Percentiles rank a stretch among this genome's conserved stretches.
Evolutionary conservation across 179 eudicot species (phyloP).

Genomic region (Camellia oleifera): DNA sequence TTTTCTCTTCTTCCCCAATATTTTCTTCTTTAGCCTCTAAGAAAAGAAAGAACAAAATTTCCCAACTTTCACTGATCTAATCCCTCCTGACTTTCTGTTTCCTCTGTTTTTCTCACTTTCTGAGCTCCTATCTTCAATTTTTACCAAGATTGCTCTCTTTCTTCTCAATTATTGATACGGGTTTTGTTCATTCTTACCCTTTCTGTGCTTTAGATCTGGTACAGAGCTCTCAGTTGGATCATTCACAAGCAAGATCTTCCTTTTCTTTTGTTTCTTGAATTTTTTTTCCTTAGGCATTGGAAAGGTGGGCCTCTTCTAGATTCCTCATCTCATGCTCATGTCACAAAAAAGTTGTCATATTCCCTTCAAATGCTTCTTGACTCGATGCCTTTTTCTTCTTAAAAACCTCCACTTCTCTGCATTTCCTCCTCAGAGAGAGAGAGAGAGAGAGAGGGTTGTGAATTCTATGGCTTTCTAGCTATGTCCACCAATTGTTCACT

Average conservation of each 20-base stretch:
- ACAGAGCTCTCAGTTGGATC: not conserved
- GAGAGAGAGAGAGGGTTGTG: slow-evolving; percentile 4
- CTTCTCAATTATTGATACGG: not conserved
- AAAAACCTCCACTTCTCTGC: slow-evolving; percentile 45
- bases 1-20: not conserved
- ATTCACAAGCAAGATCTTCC: slow-evolving; percentile 24
- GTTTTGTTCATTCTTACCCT: slow-evolving; percentile 12
- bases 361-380: slow-evolving; percentile 47
- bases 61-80: not conserved
- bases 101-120: not conserved
- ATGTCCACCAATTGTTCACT: slow-evolving; percentile 17
- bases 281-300: slow-evolving; percentile 33
- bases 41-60: not conserved
- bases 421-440: slow-evolving; percentile 28
- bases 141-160: not conserved
- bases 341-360: slow-evolving; percentile 42
- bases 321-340: slow-evolving; percentile 51
- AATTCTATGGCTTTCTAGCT: slow-evolving; percentile 12
- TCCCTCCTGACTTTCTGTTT: slow-evolving; percentile 12
- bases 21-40: not conserved
- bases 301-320: slow-evolving; percentile 57
- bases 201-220: slow-evolving; percentile 16
- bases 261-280: slow-evolving; percentile 21
- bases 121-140: not conserved
- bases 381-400: slow-evolving; percentile 36